Evolutionary conservation across 257 asterid genomes (phyloP), one percentile per base, ranked within the genome.

Genomic region (Schizonepeta tenuifolia): DNA sequence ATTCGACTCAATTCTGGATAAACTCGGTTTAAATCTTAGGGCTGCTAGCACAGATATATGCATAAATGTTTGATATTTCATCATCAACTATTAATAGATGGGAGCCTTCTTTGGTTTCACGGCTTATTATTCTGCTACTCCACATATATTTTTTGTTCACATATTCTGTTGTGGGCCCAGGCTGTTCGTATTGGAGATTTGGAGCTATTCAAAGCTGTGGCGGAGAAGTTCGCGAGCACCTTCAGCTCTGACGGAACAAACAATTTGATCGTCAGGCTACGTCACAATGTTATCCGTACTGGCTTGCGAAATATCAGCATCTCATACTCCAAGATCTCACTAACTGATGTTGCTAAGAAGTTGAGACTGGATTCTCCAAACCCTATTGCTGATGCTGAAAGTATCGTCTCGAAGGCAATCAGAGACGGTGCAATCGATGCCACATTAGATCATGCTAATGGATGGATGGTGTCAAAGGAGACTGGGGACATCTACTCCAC

Each of bases 341-440:
- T 90, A 35, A 76, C 74, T 43, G 96, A 89, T 80, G 87, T 89
- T 63, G 94, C 92, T 6, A 84, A 85, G 83, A 89, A 87, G 77
- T 72, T 88, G 87, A 80, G 91, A 68, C 66, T 85, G 74, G 96
- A 90, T 70, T 85, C 91, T 44, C 72, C 86, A 41, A 82, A 83
- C 43, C 87, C 90, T 12, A 74, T 88, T 51, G 90, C 83, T 69
- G 96, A 85, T 77, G 97, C 91, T 50, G 96, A 87, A 78, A 82
- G 87, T 44, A 83, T 88, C 21, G 87, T 88, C 9, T 81, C 96
- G 57, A 88, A 87, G 84, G 94, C 96, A 41, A 86, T 90, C 68
- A 79, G 96, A 51, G 97, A 90, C 68, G 94, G 94, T 40, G 92
- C 89, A 6, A 87, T 89, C n/a, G 96, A 90, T 58, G 96, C 94